Evolutionary conservation across 305 asterid genomes (phyloP), one percentile per base, ranked within the genome.

Genomic region (Withania somnifera): DNA sequence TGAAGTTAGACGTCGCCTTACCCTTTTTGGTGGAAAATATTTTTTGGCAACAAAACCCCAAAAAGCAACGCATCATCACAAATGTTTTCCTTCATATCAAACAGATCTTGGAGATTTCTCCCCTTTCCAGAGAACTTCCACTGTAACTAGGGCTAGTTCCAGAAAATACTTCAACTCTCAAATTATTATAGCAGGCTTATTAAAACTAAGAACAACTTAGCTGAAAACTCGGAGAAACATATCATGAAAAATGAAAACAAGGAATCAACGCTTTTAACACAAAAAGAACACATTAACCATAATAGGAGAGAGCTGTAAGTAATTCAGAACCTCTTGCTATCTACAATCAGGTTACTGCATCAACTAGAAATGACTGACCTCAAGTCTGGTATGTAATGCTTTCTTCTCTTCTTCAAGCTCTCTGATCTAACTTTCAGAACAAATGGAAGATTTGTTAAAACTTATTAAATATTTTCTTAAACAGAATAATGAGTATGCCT

Each of bases 341-440:
- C 22, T 71, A 47, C 57, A 45, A 73, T 24, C 58, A 73, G 66
- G 32, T 50, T 34, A 19, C 6, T 57, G 61, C 52, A 51, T 28
- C 67, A 75, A 28, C 5, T 83, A 54, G 76, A 86, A 28, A 50
- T 51, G 84, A 69, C 82, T 54, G 84, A 91, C 98, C 97, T 95
- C 97, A 81, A 95, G 87, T 87, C 90, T 93, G 56, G 97, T 87
- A 66, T 84, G 86, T 83, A 92, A 77, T 52, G 93, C 97, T 83
- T 95, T 95, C 89, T 95, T 95, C 93, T 95, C 98, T 89, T 95
- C 98, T 86, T 95, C 98, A 79, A 92, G 91, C 93, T 95, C 98
- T 85, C 98, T 95, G 87, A 89, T 91, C 98, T 95, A 90, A 91
- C 88, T 94, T 89, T 79, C 93, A 92, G 28, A 84, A 87, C 87